These are phyloP conservation scores for Pseudonectria buxi DNA, from an alignment of 2,329 filamentous ascomycete genomes.

Conservation along the genomic window DNA sequence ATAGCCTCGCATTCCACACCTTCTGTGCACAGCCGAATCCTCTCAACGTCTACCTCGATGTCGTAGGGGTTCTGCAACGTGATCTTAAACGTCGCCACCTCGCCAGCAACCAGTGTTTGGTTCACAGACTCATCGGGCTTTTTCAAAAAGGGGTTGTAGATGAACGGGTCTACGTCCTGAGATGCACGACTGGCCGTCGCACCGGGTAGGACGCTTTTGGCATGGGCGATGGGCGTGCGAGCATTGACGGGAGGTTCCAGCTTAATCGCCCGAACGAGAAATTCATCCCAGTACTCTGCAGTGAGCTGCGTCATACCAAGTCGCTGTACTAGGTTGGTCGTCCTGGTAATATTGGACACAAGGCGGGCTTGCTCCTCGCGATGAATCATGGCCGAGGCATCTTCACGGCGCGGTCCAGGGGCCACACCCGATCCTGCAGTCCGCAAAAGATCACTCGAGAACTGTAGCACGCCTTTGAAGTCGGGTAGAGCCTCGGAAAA, in stretches of 20 bases:
- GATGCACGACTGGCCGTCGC: slow-evolving; percentile 44
- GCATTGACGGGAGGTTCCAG: slow-evolving; percentile 56
- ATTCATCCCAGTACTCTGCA: slow-evolving; percentile 96
- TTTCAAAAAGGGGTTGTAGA: slow-evolving; percentile 90
- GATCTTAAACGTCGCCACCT: slow-evolving; percentile 70
- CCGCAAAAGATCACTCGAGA: slow-evolving; percentile 76
- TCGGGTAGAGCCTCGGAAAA: slow-evolving; percentile 92
- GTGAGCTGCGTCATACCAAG: slow-evolving; percentile 63
- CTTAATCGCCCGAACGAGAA: slow-evolving; percentile 72
- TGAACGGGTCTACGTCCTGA: slow-evolving; percentile 72
- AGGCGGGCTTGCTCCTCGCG: slow-evolving; percentile 80
- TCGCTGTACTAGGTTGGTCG: slow-evolving; percentile 67
- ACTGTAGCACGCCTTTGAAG: slow-evolving; percentile 80
- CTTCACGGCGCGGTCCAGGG: slow-evolving; percentile 60
- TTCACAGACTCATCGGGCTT: slow-evolving; percentile 50
- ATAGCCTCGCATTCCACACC: slow-evolving; percentile 66
- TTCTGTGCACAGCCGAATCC: slow-evolving; percentile 65
- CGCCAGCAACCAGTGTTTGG: slow-evolving; percentile 71
- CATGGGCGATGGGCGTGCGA: slow-evolving; percentile 60
- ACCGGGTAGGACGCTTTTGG: slow-evolving; percentile 47
- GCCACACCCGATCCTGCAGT: slow-evolving; percentile 76
- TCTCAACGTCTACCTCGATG: slow-evolving; percentile 84
- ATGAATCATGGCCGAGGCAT: slow-evolving; percentile 62
- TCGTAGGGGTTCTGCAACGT: slow-evolving; percentile 93
- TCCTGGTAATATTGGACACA: slow-evolving; percentile 80